Evolutionary conservation across 2,329 filamentous ascomycete genomes (phyloP).

Genomic region (Stachybotrys chartarum): DNA sequence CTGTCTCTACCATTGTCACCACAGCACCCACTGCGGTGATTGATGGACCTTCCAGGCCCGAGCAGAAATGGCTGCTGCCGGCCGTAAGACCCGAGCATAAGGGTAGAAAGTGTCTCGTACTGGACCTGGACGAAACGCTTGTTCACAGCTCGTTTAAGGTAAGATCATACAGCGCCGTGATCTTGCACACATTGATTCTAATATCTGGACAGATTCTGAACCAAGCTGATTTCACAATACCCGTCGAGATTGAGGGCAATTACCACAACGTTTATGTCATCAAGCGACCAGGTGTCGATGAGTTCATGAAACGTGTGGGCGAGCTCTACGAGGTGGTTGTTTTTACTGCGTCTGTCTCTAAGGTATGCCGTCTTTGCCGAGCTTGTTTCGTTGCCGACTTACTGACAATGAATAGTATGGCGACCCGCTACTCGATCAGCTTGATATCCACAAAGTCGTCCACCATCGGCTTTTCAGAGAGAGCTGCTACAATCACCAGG

Average conservation of each 20-base stretch:
- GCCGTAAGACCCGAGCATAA: conserved; percentile 71
- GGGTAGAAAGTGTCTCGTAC: conserved; percentile 86
- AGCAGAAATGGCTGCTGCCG: conserved; percentile 68
- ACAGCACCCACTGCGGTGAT: conserved; percentile 28
- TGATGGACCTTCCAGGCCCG: conserved; percentile 35
- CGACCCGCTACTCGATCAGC: conserved; percentile 88
- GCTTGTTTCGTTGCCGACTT: neutral
- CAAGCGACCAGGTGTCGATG: conserved; percentile 95
- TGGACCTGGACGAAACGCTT: conserved; percentile 93
- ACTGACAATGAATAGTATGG: conserved; percentile 59
- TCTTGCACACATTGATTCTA: no score
- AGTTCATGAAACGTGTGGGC: conserved; percentile 97
- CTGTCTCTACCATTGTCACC: conserved; percentile 33
- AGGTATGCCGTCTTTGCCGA: conserved; percentile 48
- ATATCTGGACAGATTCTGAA: conserved; percentile 68
- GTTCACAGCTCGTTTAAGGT: conserved; percentile 99
- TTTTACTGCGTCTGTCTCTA: conserved; percentile 96
- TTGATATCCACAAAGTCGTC: conserved; percentile 95
- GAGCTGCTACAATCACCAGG: conserved; percentile 98
- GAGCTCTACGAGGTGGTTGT: conserved; percentile 98
- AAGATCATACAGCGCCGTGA: conserved; percentile 11
- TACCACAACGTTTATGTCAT: conserved; percentile 99
- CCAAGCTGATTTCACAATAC: conserved; percentile 97
- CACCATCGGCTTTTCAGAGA: conserved; percentile 95
- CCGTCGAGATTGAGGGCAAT: conserved; percentile 96